Evolutionary conservation across 176 grass and related monocot species (phyloP).

Genomic region (Elaeis guineensis): DNA sequence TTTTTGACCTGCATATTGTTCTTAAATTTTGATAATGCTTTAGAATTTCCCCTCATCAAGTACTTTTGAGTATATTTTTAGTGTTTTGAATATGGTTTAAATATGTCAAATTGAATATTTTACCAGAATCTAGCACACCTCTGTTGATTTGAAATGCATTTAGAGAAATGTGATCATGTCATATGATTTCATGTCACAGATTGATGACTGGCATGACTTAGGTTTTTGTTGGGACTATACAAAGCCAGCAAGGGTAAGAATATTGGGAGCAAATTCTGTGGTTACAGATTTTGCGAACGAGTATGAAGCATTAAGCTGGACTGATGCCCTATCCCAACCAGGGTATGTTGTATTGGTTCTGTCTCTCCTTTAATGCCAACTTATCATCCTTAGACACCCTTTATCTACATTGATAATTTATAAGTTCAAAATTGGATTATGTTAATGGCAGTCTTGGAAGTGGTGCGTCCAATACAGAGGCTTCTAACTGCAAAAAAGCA

Average conservation of each 20-base stretch:
- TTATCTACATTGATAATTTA: not conserved
- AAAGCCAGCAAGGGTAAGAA: slow-evolving; percentile 57
- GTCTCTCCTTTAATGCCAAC: not conserved
- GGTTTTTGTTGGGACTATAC: slow-evolving; percentile 65
- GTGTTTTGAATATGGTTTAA: no score
- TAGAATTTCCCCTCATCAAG: no score
- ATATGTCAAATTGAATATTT: no score
- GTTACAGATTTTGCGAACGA: slow-evolving; percentile 81
- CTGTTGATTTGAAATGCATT: no score
- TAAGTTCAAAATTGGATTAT: not conserved
- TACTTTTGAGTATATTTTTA: no score
- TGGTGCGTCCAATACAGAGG: slow-evolving; percentile 38
- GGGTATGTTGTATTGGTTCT: not conserved
- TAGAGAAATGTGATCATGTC: no score
- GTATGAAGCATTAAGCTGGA: slow-evolving; percentile 46
- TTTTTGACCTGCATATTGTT: no score
- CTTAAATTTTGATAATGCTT: no score
- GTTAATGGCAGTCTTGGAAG: slow-evolving; percentile 21
- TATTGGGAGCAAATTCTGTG: slow-evolving; percentile 47
- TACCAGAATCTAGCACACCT: no score
- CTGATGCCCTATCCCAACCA: slow-evolving; percentile 30
- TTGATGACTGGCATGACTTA: slow-evolving; percentile 94
- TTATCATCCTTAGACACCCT: slow-evolving; percentile 18
- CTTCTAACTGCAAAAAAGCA: slow-evolving; percentile 38
- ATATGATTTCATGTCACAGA: slow-evolving; percentile 21